Evolutionary conservation across 2,329 filamentous ascomycete species (phyloP).

Genomic region (Juglanconis oblonga): DNA sequence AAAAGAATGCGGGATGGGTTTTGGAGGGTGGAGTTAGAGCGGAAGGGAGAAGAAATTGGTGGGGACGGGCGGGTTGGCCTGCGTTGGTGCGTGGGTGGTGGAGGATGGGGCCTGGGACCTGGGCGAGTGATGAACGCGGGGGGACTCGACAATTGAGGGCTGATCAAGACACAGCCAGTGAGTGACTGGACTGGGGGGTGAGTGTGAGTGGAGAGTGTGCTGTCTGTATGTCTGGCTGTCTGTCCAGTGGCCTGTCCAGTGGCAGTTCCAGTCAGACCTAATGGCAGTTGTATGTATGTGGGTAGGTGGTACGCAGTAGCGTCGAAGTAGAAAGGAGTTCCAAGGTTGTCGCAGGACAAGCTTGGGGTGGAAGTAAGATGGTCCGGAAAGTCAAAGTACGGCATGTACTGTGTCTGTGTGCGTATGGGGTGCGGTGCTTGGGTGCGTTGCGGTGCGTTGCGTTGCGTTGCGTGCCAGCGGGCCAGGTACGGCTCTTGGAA

Average conservation of each 20-base stretch:
- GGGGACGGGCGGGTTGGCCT: constrained; percentile 3
- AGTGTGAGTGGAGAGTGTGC: too few relatives aligned
- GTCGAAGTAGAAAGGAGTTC: background rate
- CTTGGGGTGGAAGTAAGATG: background rate
- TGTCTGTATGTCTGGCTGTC: too few relatives aligned
- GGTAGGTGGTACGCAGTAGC: background rate
- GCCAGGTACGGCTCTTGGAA: background rate
- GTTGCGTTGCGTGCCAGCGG: background rate
- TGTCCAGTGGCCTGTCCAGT: too few relatives aligned
- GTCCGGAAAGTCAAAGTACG: background rate
- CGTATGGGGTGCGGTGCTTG: background rate
- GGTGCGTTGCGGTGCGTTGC: background rate
- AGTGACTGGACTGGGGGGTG: background rate
- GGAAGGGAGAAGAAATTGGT: constrained; percentile 15
- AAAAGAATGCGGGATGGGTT: constrained; percentile 11
- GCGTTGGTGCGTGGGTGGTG: background rate
- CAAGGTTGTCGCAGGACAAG: background rate
- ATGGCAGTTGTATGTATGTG: background rate
- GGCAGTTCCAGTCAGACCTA: background rate
- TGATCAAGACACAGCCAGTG: background rate
- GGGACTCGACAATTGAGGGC: background rate
- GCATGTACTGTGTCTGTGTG: background rate
- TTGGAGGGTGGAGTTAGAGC: constrained; percentile 6
- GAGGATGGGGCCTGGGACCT: background rate
- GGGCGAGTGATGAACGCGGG: background rate